Evolutionary conservation across 805 yeast species (phyloP), one percentile per base, ranked within the genome.

Genomic region (Kluyveromyces nonfermentans): DNA sequence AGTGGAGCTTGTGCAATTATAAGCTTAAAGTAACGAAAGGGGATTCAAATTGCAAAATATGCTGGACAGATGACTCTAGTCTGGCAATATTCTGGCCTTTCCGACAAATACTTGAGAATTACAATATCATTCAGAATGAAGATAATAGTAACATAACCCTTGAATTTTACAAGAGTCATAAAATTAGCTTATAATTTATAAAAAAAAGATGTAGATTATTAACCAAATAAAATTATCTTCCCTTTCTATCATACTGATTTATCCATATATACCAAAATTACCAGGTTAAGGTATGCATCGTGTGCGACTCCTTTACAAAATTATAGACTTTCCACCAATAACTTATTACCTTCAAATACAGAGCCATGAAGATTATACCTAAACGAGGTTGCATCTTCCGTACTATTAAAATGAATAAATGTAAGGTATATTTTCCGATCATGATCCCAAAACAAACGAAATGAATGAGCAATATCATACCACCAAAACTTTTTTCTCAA

Each of bases 321-420:
- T 35, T 19, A 31, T 15, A 59, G 44, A 4, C 45, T 44, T 33
- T 60, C 60, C 4, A 57, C 46, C 17, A 59, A 33, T 21, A 61
- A 16, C 43, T 54, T 58, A 38, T 38, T 47, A 12, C 44, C 57
- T 12, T 51, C 49, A 18, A 54, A 48, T 15, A 43, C 45, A 2
- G 51, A 44, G 2, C 83, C 82, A 55, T 82, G 77, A 52, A 67
- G 71, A 47, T 72, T 71, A 12, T 74, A 57, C 4, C 72, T 73
- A 55, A 80, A 81, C 35, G 77, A 59, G 16, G 47, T 49, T 2
- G 85, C 80, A 45, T 75, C 76, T 2, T 55, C 46, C 2, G 51
- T 46, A 48, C 71, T 67, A 14, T 65, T 65, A 50, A 82, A 82
- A 17, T 57, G 52, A 32, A 62, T 39, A 38, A 43, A 60, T 30